Percentiles rank a stretch among this genome's conserved stretches.
Evolutionary conservation across 768 basidiomycete species (phyloP).

Genomic region (Exidia glandulosa): DNA sequence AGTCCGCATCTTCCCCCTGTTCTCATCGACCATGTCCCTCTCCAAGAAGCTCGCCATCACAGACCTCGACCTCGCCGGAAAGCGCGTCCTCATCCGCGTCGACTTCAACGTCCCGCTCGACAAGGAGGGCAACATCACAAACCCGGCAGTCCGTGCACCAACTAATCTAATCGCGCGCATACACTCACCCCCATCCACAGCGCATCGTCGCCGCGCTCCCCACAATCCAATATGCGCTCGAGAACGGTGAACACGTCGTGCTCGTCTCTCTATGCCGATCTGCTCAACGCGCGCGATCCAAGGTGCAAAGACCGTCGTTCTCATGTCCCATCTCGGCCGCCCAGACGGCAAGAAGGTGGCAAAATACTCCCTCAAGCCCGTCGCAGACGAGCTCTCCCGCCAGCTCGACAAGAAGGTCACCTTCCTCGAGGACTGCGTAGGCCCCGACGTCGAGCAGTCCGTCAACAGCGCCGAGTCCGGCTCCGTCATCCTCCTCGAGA

Average conservation of each 20-base stretch:
- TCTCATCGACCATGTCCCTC: constrained; percentile 61
- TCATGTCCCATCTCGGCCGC: constrained; percentile 98
- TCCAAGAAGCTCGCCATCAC: constrained; percentile 90
- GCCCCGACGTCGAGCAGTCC: constrained; percentile 69
- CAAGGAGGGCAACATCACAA: constrained; percentile 76
- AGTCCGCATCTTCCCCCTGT: background rate
- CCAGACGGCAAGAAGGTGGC: constrained; percentile 84
- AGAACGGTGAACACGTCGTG: constrained; percentile 44
- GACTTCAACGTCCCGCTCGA: constrained; percentile 92
- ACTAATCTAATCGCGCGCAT: constrained; percentile 4
- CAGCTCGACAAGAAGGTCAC: constrained; percentile 62
- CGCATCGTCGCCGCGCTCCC: constrained; percentile 95
- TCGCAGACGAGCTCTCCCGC: constrained; percentile 68
- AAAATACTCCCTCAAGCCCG: constrained; percentile 86
- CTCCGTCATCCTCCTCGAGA: constrained; percentile 84
- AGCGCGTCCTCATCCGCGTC: constrained; percentile 87
- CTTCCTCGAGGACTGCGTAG: constrained; percentile 81
- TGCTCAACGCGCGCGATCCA: constrained; percentile 7
- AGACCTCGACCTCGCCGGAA: constrained; percentile 78
- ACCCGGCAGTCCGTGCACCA: constrained; percentile 68
- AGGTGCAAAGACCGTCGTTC: constrained; percentile 75
- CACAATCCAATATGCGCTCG: constrained; percentile 87
- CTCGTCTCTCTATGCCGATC: constrained; percentile 1
- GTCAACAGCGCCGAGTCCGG: constrained; percentile 58
- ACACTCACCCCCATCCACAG: constrained; percentile 30